These are phyloP conservation scores for Chimonanthus salicifolius DNA, from an alignment of 164 flowering plant species.

Conservation along the genomic window DNA sequence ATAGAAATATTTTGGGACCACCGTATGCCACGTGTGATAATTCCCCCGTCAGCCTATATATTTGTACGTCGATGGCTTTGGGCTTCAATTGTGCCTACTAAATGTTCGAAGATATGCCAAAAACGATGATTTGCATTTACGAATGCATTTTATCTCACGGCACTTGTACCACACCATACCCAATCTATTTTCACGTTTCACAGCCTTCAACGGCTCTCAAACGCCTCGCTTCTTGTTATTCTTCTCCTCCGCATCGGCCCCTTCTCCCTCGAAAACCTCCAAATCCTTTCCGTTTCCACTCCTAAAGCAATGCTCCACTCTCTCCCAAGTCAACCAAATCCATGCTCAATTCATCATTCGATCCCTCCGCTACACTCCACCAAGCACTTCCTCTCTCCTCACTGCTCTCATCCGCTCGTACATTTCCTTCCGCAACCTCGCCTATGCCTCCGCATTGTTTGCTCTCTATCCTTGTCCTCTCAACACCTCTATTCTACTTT, in stretches of 20 bases:
- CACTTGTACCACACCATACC: not conserved
- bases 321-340: slow-evolving; percentile 34
- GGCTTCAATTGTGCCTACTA: no score
- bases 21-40: no score
- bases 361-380: slow-evolving; percentile 22
- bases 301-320: slow-evolving; percentile 24
- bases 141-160: not conserved
- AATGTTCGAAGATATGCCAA: no score
- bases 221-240: not conserved
- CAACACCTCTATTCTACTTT: slow-evolving; percentile 30
- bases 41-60: no score
- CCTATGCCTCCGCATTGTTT: slow-evolving; percentile 32
- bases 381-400: slow-evolving; percentile 10
- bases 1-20: no score
- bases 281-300: slow-evolving; percentile 16
- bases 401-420: slow-evolving; percentile 41
- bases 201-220: not conserved
- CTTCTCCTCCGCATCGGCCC: not conserved
- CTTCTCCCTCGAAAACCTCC: not conserved
- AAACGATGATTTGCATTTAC: not conserved
- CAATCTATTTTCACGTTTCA: not conserved
- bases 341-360: slow-evolving; percentile 43
- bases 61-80: no score
- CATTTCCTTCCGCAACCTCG: slow-evolving; percentile 17
- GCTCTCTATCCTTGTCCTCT: slow-evolving; percentile 14